phyloP scores from a whole-genome alignment of 495 filamentous ascomycete species.

The Friedmanniomyces simplex region DNA sequence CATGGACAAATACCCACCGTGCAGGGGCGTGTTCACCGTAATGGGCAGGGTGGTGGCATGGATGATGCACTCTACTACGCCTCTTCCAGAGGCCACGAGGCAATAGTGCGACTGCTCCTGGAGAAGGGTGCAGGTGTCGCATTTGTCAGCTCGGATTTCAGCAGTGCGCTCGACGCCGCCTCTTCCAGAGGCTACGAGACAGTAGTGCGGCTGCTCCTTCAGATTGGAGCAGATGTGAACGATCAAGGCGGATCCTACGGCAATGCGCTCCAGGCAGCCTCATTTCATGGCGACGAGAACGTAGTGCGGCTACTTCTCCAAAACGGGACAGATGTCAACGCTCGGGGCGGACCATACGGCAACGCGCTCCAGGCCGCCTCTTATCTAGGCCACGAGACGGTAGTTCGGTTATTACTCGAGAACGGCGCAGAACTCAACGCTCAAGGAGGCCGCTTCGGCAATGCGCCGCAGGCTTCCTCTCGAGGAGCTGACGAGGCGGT shows the following conservation, averaged over 20 bases:
- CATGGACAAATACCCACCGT: no score
- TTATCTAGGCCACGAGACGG: background rate
- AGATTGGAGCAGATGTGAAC: conserved; percentile 3
- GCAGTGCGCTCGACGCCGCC: background rate
- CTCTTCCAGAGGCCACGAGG: background rate
- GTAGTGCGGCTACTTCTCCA: conserved; percentile 12
- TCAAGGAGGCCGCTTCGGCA: no score
- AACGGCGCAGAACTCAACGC: background rate
- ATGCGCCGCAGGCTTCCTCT: no score
- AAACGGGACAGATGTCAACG: conserved; percentile 15
- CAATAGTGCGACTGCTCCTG: conserved; percentile 1
- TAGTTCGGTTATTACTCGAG: background rate
- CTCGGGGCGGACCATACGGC: background rate
- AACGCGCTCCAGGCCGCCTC: conserved; percentile 13
- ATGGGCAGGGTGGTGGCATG: no score
- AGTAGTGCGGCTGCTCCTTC: conserved; percentile 1
- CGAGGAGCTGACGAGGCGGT: no score
- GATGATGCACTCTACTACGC: background rate
- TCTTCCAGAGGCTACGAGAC: background rate
- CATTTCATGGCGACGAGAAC: background rate
- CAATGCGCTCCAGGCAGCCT: conserved; percentile 14
- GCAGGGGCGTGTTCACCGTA: no score
- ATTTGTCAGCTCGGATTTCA: no score
- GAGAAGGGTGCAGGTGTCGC: conserved; percentile 3
- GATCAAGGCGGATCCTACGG: conserved; percentile 7